These are phyloP conservation scores for Ceriops decandra DNA, from an alignment of 345 rosid species.

Conservation along the genomic window DNA sequence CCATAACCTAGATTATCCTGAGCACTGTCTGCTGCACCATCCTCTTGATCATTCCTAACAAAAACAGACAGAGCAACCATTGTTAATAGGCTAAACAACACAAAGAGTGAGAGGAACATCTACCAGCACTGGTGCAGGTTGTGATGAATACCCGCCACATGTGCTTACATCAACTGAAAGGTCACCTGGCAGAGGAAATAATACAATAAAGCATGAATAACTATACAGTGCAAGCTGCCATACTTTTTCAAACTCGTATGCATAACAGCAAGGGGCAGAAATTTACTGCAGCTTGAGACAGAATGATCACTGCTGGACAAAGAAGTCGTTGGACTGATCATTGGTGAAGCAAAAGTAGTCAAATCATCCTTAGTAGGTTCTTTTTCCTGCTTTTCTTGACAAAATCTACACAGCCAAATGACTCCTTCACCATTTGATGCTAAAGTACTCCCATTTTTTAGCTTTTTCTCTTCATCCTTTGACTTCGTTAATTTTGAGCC, in stretches of 20 bases:
- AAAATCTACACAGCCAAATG: slow-evolving; percentile 42
- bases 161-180: slow-evolving; percentile 62
- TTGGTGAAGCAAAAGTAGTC: slow-evolving; percentile 32
- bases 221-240: slow-evolving; percentile 4
- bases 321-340: slow-evolving; percentile 58
- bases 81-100: slow-evolving; percentile 3
- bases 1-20: slow-evolving; percentile 31
- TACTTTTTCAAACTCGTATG: neutral
- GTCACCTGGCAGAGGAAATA: slow-evolving; percentile 49
- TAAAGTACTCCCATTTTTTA: slow-evolving; percentile 26
- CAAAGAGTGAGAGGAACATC: neutral
- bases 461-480: slow-evolving; percentile 29
- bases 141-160: slow-evolving; percentile 40
- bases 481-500: slow-evolving; percentile 31
- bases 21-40: slow-evolving; percentile 31
- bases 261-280: slow-evolving; percentile 4
- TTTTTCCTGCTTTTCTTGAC: slow-evolving; percentile 44
- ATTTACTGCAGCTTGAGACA: slow-evolving; percentile 61
- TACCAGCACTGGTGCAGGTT: slow-evolving; percentile 3
- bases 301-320: slow-evolving; percentile 59
- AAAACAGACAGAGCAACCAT: neutral
- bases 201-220: slow-evolving; percentile 13
- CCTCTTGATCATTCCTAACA: slow-evolving; percentile 57
- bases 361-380: slow-evolving; percentile 24
- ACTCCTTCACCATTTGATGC: slow-evolving; percentile 29